Evolutionary conservation across 306 rosid species (phyloP).

Genomic region (Pyrus betulifolia): DNA sequence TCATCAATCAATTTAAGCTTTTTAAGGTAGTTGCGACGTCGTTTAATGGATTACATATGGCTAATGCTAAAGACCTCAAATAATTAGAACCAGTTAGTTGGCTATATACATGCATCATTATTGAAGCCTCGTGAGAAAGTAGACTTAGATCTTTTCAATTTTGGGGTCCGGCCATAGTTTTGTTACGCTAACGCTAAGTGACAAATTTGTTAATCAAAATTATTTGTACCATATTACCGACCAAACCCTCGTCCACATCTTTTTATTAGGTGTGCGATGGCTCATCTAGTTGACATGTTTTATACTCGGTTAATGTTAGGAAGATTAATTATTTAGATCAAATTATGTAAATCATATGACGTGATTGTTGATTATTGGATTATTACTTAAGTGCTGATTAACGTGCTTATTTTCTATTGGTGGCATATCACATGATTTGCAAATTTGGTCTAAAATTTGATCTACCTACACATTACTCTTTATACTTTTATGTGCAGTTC

Average conservation of each 20-base stretch:
- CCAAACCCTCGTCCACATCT: background rate
- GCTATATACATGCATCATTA: background rate
- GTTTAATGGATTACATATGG: background rate
- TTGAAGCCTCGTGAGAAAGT: background rate
- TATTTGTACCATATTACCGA: background rate
- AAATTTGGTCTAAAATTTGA: too few relatives aligned
- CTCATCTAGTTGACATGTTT: background rate
- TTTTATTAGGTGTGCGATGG: background rate
- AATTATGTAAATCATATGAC: too few relatives aligned
- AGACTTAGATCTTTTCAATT: background rate
- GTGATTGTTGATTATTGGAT: too few relatives aligned
- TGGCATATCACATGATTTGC: too few relatives aligned
- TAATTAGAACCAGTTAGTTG: background rate
- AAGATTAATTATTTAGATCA: too few relatives aligned
- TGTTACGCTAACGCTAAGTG: background rate
- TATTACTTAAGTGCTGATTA: too few relatives aligned
- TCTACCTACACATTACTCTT: too few relatives aligned
- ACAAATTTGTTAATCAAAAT: background rate
- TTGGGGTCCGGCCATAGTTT: background rate
- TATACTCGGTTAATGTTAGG: too few relatives aligned
- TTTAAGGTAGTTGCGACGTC: background rate
- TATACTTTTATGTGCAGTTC: background rate
- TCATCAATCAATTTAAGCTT: background rate
- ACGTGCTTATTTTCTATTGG: too few relatives aligned
- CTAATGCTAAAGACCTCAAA: background rate